Percentiles rank a stretch among this genome's conserved stretches.
Conservation (phyloP, 768 basidiomycete species). For the Rhodosporidiobolus odoratus region DNA sequence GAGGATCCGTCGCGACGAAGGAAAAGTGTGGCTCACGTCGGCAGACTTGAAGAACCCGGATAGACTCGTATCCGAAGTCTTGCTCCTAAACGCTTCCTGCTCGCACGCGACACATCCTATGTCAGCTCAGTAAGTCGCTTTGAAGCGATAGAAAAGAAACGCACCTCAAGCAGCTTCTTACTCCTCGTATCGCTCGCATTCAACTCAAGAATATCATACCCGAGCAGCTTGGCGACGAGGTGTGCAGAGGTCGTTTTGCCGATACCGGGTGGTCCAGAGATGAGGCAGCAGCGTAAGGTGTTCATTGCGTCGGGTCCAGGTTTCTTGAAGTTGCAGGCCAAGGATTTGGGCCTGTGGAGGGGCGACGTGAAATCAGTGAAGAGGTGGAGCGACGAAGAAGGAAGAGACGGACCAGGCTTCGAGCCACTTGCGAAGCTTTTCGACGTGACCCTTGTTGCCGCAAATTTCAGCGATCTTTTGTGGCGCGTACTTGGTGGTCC, state of each 20-base stretch:
- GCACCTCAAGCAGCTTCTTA: slow-evolving; percentile 91
- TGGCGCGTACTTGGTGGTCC: slow-evolving; percentile 95
- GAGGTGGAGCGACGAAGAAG: background rate
- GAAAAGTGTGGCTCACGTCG: slow-evolving; percentile 4
- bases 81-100: slow-evolving; percentile 50
- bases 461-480: slow-evolving; percentile 81
- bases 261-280: slow-evolving; percentile 92
- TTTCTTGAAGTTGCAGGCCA: slow-evolving; percentile 79
- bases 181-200: slow-evolving; percentile 94
- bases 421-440: slow-evolving; percentile 82
- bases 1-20: no score
- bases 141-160: slow-evolving; percentile 15
- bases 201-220: slow-evolving; percentile 86
- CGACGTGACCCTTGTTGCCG: slow-evolving; percentile 87
- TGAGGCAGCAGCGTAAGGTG: slow-evolving; percentile 74
- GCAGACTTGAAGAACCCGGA: slow-evolving; percentile 66
- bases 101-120: background rate
- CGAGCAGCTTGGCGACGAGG: slow-evolving; percentile 79
- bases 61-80: slow-evolving; percentile 78
- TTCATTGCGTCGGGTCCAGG: slow-evolving; percentile 88
- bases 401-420: slow-evolving; percentile 64
- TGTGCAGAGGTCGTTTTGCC: slow-evolving; percentile 97
- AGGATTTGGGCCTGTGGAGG: slow-evolving; percentile 61
- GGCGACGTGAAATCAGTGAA: background rate
- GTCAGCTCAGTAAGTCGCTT: background rate